phyloP scores from a whole-genome alignment of 129 eudicot species.

The Silybum marianum region DNA sequence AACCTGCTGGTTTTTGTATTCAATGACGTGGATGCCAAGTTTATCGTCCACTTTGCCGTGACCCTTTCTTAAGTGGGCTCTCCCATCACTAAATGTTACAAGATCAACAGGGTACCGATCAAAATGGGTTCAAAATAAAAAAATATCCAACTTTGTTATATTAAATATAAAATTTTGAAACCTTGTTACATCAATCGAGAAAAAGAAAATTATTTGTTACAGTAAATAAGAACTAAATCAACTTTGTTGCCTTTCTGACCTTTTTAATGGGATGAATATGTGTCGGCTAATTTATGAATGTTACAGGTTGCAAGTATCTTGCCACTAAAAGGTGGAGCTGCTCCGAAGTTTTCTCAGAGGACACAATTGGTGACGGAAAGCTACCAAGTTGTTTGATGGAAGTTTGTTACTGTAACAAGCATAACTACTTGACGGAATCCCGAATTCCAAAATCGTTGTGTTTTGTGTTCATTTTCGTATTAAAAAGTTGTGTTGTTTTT shows the following conservation, averaged over 20 bases:
- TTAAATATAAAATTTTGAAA: neutral
- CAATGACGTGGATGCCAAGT: neutral
- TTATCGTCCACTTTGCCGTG: neutral
- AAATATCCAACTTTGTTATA: too few relatives aligned
- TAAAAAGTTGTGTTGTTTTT: neutral
- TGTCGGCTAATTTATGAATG: neutral
- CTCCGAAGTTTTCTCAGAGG: slow-evolving; percentile 86
- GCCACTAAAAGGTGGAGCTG: slow-evolving; percentile 75
- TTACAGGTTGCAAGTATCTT: slow-evolving; percentile 68
- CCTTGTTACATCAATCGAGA: neutral
- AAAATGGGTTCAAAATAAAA: neutral
- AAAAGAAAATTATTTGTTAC: neutral
- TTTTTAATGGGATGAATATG: neutral
- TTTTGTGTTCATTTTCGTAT: neutral
- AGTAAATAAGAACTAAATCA: neutral
- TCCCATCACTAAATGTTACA: neutral
- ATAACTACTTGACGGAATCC: neutral
- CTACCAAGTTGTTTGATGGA: slow-evolving; percentile 83
- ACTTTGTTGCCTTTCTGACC: neutral
- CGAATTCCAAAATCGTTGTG: neutral
- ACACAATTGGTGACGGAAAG: slow-evolving; percentile 69
- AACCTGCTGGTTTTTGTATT: neutral
- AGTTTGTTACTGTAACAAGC: neutral
- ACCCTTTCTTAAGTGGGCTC: neutral
- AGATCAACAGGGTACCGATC: neutral